Evolutionary conservation across 2,329 filamentous ascomycete genomes (phyloP).

Genomic region (Diplodia corticola): DNA sequence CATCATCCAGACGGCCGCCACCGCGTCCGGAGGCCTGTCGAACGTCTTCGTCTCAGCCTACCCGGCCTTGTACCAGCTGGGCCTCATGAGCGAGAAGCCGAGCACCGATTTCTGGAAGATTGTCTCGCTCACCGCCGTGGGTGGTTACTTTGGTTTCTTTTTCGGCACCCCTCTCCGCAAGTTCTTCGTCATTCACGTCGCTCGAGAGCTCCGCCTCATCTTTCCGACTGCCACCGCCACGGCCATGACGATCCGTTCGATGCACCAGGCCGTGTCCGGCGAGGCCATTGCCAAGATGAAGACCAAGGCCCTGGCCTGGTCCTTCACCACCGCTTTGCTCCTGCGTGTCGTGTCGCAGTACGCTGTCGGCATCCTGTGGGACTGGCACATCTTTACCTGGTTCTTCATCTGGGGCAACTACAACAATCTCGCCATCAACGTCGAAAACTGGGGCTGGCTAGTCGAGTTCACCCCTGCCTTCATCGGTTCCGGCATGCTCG

Average conservation of each 20-base stretch:
- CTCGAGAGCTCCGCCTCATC: conserved; percentile 59
- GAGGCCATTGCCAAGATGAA: conserved; percentile 56
- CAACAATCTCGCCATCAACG: conserved; percentile 50
- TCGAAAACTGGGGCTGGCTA: conserved; percentile 64
- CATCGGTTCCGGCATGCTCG: conserved; percentile 47
- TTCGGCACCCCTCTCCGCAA: conserved; percentile 56
- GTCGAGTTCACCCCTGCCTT: conserved; percentile 62
- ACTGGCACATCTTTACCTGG: conserved; percentile 58
- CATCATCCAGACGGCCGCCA: conserved; percentile 61
- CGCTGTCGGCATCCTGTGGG: conserved; percentile 60
- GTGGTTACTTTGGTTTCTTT: conserved; percentile 65
- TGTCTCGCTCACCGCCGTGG: conserved; percentile 61
- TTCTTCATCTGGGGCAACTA: conserved; percentile 59
- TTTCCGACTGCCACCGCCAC: conserved; percentile 63
- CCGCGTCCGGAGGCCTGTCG: conserved; percentile 59
- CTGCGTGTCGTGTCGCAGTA: conserved; percentile 61
- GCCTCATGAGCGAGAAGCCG: conserved; percentile 52
- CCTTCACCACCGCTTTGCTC: conserved; percentile 54
- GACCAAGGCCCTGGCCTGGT: conserved; percentile 55
- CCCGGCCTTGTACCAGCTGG: conserved; percentile 61
- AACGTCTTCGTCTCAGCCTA: conserved; percentile 61
- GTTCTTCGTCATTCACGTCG: conserved; percentile 68
- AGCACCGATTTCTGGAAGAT: conserved; percentile 59
- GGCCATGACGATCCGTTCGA: conserved; percentile 62
- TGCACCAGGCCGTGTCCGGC: conserved; percentile 58